phyloP scores from a whole-genome alignment of 768 basidiomycete genomes.

The Trametopsis cervina region DNA sequence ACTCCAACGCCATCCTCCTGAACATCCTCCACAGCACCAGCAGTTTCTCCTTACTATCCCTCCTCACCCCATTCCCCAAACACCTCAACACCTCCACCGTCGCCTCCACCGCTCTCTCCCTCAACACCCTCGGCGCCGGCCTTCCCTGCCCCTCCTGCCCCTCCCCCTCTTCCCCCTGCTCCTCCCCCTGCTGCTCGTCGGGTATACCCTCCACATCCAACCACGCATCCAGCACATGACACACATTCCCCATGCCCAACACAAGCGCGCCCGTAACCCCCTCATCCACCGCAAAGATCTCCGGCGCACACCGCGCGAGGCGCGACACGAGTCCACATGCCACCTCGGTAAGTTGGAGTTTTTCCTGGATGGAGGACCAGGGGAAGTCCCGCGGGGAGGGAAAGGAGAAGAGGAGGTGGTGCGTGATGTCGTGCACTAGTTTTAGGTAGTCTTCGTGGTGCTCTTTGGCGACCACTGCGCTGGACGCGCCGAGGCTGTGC shows the following conservation, averaged over 20 bases:
- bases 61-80: neutral
- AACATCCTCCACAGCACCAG: neutral
- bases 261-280: slow-evolving; percentile 44
- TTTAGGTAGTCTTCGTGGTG: neutral
- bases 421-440: slow-evolving; percentile 30
- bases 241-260: slow-evolving; percentile 45
- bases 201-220: slow-evolving; percentile 34
- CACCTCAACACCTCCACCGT: neutral
- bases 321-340: slow-evolving; percentile 45
- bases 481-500: neutral
- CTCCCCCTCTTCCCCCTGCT: neutral
- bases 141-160: neutral
- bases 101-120: neutral
- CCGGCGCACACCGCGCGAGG: slow-evolving; percentile 38
- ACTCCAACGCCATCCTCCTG: neutral
- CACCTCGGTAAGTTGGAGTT: slow-evolving; percentile 45
- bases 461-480: neutral
- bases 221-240: slow-evolving; percentile 54
- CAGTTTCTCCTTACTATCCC: neutral
- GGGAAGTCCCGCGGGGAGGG: slow-evolving; percentile 42
- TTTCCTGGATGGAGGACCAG: slow-evolving; percentile 53
- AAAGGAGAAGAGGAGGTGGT: slow-evolving; percentile 46
- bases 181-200: slow-evolving; percentile 14
- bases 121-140: neutral
- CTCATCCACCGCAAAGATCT: slow-evolving; percentile 39